These are phyloP conservation scores for Microsporum audouinii DNA, from an alignment of 2,329 filamentous ascomycete species.

Conservation along the genomic window DNA sequence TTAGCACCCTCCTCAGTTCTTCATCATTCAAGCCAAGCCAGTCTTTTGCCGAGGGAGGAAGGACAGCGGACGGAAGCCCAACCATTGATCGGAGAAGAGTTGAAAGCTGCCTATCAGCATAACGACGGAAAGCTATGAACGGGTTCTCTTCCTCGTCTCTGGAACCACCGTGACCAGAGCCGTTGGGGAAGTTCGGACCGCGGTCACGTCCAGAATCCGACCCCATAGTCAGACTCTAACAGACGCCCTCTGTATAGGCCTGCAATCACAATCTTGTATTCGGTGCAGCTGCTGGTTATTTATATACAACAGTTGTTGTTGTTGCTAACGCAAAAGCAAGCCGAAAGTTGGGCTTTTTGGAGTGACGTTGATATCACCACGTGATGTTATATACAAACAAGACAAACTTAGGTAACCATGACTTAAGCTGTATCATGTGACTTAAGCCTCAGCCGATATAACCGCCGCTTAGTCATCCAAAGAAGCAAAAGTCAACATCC, in stretches of 20 bases:
- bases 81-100: slow-evolving; percentile 44
- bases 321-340: background rate
- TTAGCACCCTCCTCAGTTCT: slow-evolving; percentile 14
- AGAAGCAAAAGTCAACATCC: background rate
- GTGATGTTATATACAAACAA: background rate
- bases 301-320: background rate
- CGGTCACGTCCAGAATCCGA: slow-evolving; percentile 5
- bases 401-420: background rate
- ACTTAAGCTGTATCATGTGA: background rate
- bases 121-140: slow-evolving; percentile 50
- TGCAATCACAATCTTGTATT: background rate
- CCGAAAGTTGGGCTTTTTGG: background rate
- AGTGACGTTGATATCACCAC: background rate
- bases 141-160: slow-evolving; percentile 36
- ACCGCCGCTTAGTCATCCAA: background rate
- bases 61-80: slow-evolving; percentile 31
- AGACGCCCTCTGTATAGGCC: background rate
- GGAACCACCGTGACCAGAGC: background rate
- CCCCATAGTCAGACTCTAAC: background rate
- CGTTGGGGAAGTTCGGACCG: background rate
- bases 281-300: background rate
- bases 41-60: slow-evolving; percentile 22
- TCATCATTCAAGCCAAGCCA: slow-evolving; percentile 30
- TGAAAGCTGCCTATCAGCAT: slow-evolving; percentile 47
- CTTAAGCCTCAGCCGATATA: background rate